Conservation (phyloP, 306 rosid species). For the Pueraria montana region DNA sequence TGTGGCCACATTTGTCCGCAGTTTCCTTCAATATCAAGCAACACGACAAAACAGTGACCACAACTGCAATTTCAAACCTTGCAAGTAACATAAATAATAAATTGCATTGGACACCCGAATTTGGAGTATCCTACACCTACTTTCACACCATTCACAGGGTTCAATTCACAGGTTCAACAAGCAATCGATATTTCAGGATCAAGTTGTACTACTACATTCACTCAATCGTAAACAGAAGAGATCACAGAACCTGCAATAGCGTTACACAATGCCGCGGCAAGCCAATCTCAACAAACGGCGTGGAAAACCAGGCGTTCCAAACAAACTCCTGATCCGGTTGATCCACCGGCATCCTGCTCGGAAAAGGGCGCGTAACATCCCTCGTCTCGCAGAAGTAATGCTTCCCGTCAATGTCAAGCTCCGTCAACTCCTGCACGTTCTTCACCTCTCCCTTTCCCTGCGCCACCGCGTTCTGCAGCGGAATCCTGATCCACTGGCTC, state of each 20-base stretch:
- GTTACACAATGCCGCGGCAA: constrained; percentile 81
- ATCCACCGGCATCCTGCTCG: constrained; percentile 66
- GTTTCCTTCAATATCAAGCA: background rate
- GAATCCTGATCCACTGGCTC: constrained; percentile 88
- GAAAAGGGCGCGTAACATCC: constrained; percentile 87
- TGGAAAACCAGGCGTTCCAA: constrained; percentile 93
- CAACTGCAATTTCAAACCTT: background rate
- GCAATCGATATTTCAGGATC: background rate
- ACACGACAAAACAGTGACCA: background rate
- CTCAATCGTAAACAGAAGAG: constrained; percentile 36
- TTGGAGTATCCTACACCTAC: background rate
- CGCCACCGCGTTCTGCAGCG: constrained; percentile 72
- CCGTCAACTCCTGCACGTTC: constrained; percentile 80
- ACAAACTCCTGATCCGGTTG: constrained; percentile 93
- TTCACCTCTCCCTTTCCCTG: constrained; percentile 92
- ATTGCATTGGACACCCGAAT: background rate
- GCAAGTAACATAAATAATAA: background rate
- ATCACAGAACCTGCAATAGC: constrained; percentile 92
- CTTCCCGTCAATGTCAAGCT: constrained; percentile 91
- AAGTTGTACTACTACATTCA: background rate
- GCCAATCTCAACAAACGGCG: constrained; percentile 81
- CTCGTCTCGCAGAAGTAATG: constrained; percentile 92
- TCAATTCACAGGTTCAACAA: background rate
- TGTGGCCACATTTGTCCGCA: background rate
- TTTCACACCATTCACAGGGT: background rate